phyloP scores from a whole-genome alignment of 345 rosid species.

The Bruguiera parviflora region DNA sequence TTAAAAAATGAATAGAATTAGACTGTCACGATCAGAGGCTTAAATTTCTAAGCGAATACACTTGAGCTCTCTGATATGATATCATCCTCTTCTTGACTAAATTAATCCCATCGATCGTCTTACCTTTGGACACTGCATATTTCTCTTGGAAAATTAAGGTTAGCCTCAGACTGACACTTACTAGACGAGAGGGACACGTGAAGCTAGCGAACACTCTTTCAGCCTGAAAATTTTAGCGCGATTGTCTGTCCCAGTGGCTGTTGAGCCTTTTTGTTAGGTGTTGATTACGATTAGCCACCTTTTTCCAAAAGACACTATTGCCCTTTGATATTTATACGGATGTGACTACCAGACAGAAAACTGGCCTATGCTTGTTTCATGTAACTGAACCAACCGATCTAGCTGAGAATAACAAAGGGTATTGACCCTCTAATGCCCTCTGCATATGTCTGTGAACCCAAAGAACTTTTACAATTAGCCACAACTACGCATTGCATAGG shows the following conservation, averaged over 20 bases:
- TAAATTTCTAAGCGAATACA: conserved; percentile 4
- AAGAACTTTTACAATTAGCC: not conserved
- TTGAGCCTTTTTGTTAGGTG: conserved; percentile 10
- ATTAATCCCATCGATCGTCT: not conserved
- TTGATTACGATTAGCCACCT: conserved; percentile 4
- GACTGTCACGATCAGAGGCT: conserved; percentile 16
- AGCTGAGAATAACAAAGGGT: not conserved
- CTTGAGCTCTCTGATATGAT: not conserved
- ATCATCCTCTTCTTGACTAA: conserved; percentile 2
- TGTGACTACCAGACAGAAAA: conserved; percentile 2
- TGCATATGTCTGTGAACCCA: not conserved
- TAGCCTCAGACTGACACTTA: not conserved
- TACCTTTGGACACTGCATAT: not conserved
- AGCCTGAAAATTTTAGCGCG: not conserved
- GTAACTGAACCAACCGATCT: conserved; percentile 15
- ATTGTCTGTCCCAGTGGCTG: conserved; percentile 3
- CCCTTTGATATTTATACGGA: not conserved
- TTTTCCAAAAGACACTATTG: not conserved
- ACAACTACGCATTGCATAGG: not conserved
- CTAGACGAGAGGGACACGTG: not conserved
- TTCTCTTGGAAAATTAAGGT: not conserved
- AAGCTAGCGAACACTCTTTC: not conserved
- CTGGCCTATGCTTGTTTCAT: not conserved
- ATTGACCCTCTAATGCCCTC: conserved; percentile 13
- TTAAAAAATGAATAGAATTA: not conserved